Base-by-base conservation (phyloP, 306 rosid genomes). In the Rosa persica region DNA sequence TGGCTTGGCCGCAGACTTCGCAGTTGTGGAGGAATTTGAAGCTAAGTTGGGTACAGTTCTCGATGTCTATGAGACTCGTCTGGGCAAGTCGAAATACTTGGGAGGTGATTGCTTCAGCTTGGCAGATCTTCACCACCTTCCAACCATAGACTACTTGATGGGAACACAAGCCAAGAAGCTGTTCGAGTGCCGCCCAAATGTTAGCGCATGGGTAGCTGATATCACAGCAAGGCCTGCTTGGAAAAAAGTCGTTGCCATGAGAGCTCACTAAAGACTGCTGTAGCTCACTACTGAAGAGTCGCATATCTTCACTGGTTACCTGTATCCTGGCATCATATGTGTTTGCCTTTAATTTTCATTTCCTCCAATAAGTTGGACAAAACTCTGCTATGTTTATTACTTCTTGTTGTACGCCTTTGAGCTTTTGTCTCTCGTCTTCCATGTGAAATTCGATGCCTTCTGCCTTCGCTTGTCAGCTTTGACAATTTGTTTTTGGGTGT, bases 111-210 rank as follows among this genome's bases (percentile, higher is more conserved):
- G 81, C 66, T 89, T 88, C 87, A 82, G 87, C 74, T 74, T 89
- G 85, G 95, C 91, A 2, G 98, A 93, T 82, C 81, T 93, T 46
- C 89, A 93, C 84, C 97, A 89, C 83, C 85, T 93, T 7, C 92
- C 95, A 2, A 55, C 43, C 8, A 1, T 82, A 8, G 62, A 75
- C 0, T 81, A 30, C 86, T 78, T 93, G 90, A 77, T 83, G 86
- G 86, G 70, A 3, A 81, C 85, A 44, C 76, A 48, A 23, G 3
- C 48, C 11, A 87, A 79, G 85, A 82, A 83, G 64, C 64, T 81
- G 55, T 77, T 88, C 43, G 89, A 88, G 30, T 82, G 87, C 22
- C 70, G 86, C 2, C 87, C 90, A 16, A 83, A 58, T 82, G 92
- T 89, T 71, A 62, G 65, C 27, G 87, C 91, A 4, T 93, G 98